Percentiles rank a stretch among this genome's conserved stretches.
phyloP scores from a whole-genome alignment of 352 stramenopile species.

The Phytophthora brassicae region DNA sequence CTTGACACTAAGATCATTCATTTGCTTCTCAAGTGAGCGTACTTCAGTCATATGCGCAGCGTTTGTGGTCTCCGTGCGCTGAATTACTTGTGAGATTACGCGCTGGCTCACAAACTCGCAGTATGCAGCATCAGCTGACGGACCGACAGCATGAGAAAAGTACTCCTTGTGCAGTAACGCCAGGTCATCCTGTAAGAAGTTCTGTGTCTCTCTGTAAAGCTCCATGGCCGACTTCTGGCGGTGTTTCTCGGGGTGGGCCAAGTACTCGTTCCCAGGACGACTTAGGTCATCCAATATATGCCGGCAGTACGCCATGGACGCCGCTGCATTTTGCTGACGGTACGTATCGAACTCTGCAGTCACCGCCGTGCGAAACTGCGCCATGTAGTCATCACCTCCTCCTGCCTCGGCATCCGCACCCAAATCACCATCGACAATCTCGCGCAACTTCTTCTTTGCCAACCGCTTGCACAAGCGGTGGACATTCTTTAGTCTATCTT shows the following conservation, averaged over 20 bases:
- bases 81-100: constrained; percentile 71
- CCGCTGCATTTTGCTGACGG: constrained; percentile 75
- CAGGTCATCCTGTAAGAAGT: constrained; percentile 59
- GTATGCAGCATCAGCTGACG: constrained; percentile 80
- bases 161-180: constrained; percentile 59
- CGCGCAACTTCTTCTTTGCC: constrained; percentile 73
- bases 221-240: constrained; percentile 74
- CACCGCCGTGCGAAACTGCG: constrained; percentile 58
- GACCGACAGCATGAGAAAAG: constrained; percentile 58
- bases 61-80: constrained; percentile 76
- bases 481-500: constrained; percentile 57
- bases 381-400: constrained; percentile 57
- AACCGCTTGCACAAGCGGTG: constrained; percentile 72
- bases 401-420: constrained; percentile 48
- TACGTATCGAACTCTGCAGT: constrained; percentile 50
- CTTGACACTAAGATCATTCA: constrained; percentile 84
- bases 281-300: constrained; percentile 58
- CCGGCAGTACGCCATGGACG: constrained; percentile 83
- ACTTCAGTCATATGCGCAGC: constrained; percentile 77
- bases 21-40: constrained; percentile 71
- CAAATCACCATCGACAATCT: constrained; percentile 70
- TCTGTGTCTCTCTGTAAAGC: constrained; percentile 68
- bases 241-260: constrained; percentile 29
- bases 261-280: constrained; percentile 40
- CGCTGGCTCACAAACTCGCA: constrained; percentile 82